Evolutionary conservation across 192 early-diverging fungal species (phyloP).

Genomic region (Polychytrium aggregatum): DNA sequence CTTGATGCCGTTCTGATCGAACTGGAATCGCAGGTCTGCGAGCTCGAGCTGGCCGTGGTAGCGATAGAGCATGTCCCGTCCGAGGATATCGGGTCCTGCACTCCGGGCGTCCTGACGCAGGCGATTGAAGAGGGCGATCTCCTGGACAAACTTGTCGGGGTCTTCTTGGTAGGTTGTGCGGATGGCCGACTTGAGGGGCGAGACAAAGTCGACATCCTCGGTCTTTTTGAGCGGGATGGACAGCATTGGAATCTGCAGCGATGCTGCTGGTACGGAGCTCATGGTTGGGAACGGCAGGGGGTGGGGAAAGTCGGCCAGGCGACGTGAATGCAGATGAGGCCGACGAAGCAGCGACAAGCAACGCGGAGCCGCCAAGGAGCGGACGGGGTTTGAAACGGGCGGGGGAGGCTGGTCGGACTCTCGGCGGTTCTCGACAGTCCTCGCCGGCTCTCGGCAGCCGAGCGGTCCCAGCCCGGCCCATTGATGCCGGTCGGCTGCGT

Average conservation of each 20-base stretch:
- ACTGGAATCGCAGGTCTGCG: conserved; percentile 82
- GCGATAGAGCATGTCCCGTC: conserved; percentile 86
- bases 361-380: no score
- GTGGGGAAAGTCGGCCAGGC: no score
- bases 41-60: conserved; percentile 96
- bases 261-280: no score
- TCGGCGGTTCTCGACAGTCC: no score
- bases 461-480: no score
- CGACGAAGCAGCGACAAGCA: no score
- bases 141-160: conserved; percentile 76
- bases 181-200: conserved; percentile 78
- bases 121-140: conserved; percentile 76
- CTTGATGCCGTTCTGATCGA: conserved; percentile 86
- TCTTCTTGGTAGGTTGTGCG: conserved; percentile 78
- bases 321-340: no score
- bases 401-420: no score
- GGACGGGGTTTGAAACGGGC: no score
- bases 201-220: conserved; percentile 83
- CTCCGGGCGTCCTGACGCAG: conserved; percentile 92
- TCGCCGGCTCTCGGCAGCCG: no score
- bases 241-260: conserved; percentile 12
- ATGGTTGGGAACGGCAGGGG: no score
- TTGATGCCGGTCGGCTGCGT: no score
- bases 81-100: conserved; percentile 86
- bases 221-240: conserved; percentile 70